Base-by-base conservation (phyloP, 2,329 filamentous ascomycete genomes). In the Paecilomyces fulvus region DNA sequence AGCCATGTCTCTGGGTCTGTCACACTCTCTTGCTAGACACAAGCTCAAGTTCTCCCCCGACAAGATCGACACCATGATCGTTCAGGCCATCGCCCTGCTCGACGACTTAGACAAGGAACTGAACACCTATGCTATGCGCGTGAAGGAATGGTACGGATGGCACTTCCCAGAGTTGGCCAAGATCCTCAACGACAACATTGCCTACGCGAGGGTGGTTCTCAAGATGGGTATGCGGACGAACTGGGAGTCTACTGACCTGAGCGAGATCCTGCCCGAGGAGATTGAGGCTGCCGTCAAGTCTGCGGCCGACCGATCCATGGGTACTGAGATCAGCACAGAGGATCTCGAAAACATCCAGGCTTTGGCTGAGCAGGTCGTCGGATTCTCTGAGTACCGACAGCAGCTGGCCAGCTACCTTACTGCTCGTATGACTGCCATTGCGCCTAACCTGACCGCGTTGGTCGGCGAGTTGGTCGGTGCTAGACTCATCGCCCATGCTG, bases 121-220 rank as follows among this genome's bases (percentile, higher is more conserved):
- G 62, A 99, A 99, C 80, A 94, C 90, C 66, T 97, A 96, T 71
- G 92, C 94, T 62, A 99, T 99, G 94, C 84, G 94, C 74, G 91
- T 96, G 60, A 97, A 97, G 85, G 94, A 99, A 76, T 99, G 94
- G 94, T 99, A 99, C 73, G 94, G 94, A 68, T 99, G 94, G 94
- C 94, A 97, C 77, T 99, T 97, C 80, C 94, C 94, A 46, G 94
- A 99, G 79, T 86, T 99, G 82, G 92, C 90, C 70, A 92, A 92
- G 78, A 96, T 97, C 70, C 82, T 96, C 65, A 95, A 95, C 75
- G 94, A 99, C 81, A 99, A 99, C 77, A 79, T 96, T 60, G 92
- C 92, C 62, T 99, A 96, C 73, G 86, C 92, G 58, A 87, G 87
- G 64, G 86, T 99, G 57, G 90, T 99, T 57, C 78, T 96, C 53